phyloP scores from a whole-genome alignment of 176 grass and related monocot genomes.

The Musa schizocarpa region DNA sequence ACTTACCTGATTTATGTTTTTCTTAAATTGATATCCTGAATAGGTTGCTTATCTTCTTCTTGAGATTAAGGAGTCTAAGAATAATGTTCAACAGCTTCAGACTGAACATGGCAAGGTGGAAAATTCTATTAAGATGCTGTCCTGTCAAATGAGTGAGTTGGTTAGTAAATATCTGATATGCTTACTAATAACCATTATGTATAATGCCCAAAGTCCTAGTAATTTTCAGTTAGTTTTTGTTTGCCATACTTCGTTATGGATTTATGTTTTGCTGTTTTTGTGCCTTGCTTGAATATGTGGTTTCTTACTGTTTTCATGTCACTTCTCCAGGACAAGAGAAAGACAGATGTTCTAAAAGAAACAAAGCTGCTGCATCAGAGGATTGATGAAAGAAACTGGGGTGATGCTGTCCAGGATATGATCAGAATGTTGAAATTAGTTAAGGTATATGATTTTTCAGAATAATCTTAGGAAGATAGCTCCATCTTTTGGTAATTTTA shows the following conservation, averaged over 20 bases:
- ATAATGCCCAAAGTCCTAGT: neutral
- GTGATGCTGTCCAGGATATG: neutral
- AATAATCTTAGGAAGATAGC: neutral
- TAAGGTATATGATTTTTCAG: neutral
- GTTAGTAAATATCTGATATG: neutral
- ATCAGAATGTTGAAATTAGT: neutral
- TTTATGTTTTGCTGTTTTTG: neutral
- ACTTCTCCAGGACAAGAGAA: neutral
- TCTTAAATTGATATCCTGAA: neutral
- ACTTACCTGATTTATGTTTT: neutral
- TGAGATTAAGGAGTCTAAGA: constrained; percentile 1
- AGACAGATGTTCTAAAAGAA: neutral
- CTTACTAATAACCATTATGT: neutral
- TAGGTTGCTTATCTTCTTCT: constrained; percentile 1
- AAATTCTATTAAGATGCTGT: neutral
- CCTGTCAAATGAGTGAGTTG: neutral
- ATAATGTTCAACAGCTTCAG: constrained; percentile 10
- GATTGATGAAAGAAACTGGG: neutral
- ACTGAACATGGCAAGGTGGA: neutral
- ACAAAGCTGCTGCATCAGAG: neutral
- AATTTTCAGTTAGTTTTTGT: neutral
- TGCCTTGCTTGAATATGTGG: neutral
- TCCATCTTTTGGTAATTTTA: neutral
- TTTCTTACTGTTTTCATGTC: neutral
- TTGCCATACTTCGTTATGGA: neutral